phyloP scores from a whole-genome alignment of 192 early-diverging fungal species.

The Thoreauomyces humboldtii region DNA sequence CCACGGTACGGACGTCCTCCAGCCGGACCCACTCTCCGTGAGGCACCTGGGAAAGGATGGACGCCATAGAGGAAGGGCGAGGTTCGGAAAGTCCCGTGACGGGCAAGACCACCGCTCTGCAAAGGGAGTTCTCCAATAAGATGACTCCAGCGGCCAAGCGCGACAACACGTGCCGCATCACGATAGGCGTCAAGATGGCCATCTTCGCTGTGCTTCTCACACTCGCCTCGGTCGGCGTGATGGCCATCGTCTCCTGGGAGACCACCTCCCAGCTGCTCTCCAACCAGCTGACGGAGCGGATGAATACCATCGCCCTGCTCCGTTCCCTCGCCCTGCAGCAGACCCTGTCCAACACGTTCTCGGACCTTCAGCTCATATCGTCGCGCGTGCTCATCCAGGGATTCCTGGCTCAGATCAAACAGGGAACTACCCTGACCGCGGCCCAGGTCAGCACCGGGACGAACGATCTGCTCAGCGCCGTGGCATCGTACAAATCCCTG shows the following conservation, averaged over 20 bases:
- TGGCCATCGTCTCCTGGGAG: conserved; percentile 6
- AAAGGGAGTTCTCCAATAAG: too few relatives aligned
- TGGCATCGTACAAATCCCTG: background rate
- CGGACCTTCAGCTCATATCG: conserved; percentile 4
- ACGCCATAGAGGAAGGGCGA: too few relatives aligned
- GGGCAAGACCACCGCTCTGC: too few relatives aligned
- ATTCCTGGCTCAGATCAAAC: background rate
- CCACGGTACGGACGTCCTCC: too few relatives aligned
- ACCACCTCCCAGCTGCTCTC: conserved; percentile 4
- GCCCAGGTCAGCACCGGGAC: background rate
- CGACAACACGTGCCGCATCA: conserved; percentile 11
- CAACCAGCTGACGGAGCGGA: background rate
- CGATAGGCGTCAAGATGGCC: conserved; percentile 12
- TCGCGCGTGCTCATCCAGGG: conserved; percentile 13
- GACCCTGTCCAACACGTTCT: background rate
- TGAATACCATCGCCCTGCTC: conserved; percentile 12
- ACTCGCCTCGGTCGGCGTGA: conserved; percentile 9
- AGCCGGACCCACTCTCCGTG: too few relatives aligned
- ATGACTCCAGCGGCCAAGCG: too few relatives aligned
- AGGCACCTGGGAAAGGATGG: too few relatives aligned
- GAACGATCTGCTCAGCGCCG: conserved; percentile 2
- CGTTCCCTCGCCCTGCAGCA: background rate
- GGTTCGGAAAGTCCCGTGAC: too few relatives aligned
- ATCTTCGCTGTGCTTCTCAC: conserved; percentile 11
- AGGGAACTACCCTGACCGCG: background rate